A percentile compares a stretch with the other conserved stretches of the same genome.
Evolutionary conservation across 495 filamentous ascomycete genomes (phyloP).

Genomic region (Podospora tetraspora): DNA sequence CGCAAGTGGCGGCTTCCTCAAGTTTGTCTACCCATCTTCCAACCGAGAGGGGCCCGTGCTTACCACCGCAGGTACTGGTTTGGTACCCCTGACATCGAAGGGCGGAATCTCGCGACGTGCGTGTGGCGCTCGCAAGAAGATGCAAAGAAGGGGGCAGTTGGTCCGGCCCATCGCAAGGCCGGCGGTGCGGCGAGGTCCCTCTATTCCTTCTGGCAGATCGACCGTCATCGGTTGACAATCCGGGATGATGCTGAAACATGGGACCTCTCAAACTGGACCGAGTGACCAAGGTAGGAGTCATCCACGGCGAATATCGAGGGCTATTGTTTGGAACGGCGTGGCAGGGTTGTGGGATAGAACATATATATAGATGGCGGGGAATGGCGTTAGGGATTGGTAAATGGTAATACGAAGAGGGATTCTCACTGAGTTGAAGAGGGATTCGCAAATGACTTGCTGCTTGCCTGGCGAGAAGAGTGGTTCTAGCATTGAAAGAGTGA

Average conservation of each 20-base stretch:
- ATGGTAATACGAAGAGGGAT: neutral
- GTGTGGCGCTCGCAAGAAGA: constrained; percentile 68
- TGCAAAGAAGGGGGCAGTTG: constrained; percentile 60
- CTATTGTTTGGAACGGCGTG: neutral
- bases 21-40: constrained; percentile 41
- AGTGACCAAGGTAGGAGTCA: constrained; percentile 11
- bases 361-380: constrained; percentile 15
- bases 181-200: constrained; percentile 44
- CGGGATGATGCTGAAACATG: constrained; percentile 51
- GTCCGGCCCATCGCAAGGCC: constrained; percentile 52
- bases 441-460: too few species aligned
- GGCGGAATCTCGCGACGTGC: constrained; percentile 70
- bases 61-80: constrained; percentile 64
- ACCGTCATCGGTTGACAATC: constrained; percentile 57
- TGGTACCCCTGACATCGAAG: constrained; percentile 57
- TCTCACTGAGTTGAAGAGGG: too few species aligned
- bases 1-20: constrained; percentile 73
- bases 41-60: neutral
- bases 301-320: neutral
- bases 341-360: neutral
- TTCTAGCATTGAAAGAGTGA: neutral
- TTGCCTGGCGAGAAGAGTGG: neutral
- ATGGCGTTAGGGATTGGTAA: neutral
- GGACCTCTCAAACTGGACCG: constrained; percentile 55
- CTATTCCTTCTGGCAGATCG: constrained; percentile 58